Conservation (phyloP, 805 yeast species). For the Kockiozyma suomiensis region DNA sequence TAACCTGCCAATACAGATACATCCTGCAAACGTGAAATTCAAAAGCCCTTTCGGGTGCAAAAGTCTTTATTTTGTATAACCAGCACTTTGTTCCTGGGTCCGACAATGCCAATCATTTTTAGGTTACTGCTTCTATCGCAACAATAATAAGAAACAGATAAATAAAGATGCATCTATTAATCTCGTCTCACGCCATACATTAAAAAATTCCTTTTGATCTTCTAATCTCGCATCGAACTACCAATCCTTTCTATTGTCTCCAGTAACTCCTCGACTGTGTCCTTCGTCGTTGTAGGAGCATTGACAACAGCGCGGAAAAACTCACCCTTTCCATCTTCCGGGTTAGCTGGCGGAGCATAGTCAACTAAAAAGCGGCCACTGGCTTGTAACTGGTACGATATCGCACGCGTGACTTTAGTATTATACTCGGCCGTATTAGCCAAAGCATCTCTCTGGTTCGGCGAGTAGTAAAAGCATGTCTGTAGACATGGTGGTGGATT, state of each 20-base stretch:
- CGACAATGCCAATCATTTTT: no score
- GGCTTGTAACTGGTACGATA: conserved; percentile 61
- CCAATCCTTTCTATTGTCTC: conserved; percentile 47
- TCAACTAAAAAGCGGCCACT: conserved; percentile 73
- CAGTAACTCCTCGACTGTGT: conserved; percentile 51
- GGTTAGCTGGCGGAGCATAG: conserved; percentile 60
- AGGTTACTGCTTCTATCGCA: no score
- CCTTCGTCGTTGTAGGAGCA: conserved; percentile 59
- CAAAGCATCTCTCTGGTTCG: conserved; percentile 44
- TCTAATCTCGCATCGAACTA: background rate
- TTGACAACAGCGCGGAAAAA: conserved; percentile 84
- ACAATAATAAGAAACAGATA: no score
- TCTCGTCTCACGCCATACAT: no score
- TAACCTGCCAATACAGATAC: no score
- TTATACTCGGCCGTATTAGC: conserved; percentile 41
- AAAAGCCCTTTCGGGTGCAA: no score
- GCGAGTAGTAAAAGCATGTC: conserved; percentile 76
- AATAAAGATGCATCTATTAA: no score
- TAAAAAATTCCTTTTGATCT: no score
- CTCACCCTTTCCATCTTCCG: conserved; percentile 56
- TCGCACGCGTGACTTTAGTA: conserved; percentile 61
- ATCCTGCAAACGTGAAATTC: no score
- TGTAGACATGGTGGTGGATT: conserved; percentile 76
- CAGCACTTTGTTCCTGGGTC: no score
- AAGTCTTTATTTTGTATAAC: no score